These are phyloP conservation scores for Posidonia oceanica DNA, from an alignment of 116 monocot genomes.

Conservation along the genomic window DNA sequence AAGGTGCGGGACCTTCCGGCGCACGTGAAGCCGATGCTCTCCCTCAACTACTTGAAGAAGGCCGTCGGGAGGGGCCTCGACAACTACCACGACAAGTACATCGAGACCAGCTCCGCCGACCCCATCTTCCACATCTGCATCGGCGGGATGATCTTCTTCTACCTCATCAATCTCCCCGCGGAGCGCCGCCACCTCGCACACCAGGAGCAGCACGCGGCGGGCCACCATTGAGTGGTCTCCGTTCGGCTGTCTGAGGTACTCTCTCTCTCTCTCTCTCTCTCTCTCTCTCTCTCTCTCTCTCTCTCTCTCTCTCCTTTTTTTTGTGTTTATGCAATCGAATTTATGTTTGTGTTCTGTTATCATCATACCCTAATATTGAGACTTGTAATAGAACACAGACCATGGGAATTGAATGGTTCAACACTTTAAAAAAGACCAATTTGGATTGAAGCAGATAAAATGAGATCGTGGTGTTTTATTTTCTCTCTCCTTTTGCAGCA, in stretches of 20 bases:
- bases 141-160: slow-evolving; percentile 84
- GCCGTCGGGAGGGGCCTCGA: slow-evolving; percentile 43
- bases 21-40: slow-evolving; percentile 59
- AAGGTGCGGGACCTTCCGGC: slow-evolving; percentile 58
- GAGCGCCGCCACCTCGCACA: slow-evolving; percentile 92
- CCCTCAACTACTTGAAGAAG: slow-evolving; percentile 59
- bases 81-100: slow-evolving; percentile 86
- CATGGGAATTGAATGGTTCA: too few relatives aligned
- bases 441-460: too few relatives aligned
- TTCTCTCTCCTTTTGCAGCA: too few relatives aligned
- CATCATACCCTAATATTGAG: too few relatives aligned
- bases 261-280: too few relatives aligned
- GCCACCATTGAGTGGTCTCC: slow-evolving; percentile 21
- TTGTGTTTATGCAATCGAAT: too few relatives aligned
- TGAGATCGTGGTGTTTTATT: too few relatives aligned
- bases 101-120: slow-evolving; percentile 73
- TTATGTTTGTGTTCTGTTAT: too few relatives aligned
- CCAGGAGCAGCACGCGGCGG: slow-evolving; percentile 37
- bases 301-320: too few relatives aligned
- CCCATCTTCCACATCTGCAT: slow-evolving; percentile 72
- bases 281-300: too few relatives aligned
- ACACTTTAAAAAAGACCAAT: too few relatives aligned
- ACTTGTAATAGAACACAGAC: too few relatives aligned
- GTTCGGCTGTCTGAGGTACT: neutral
- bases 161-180: slow-evolving; percentile 63